phyloP scores from a whole-genome alignment of 2,329 filamentous ascomycete species.

The Mycosphaerella arachidis region DNA sequence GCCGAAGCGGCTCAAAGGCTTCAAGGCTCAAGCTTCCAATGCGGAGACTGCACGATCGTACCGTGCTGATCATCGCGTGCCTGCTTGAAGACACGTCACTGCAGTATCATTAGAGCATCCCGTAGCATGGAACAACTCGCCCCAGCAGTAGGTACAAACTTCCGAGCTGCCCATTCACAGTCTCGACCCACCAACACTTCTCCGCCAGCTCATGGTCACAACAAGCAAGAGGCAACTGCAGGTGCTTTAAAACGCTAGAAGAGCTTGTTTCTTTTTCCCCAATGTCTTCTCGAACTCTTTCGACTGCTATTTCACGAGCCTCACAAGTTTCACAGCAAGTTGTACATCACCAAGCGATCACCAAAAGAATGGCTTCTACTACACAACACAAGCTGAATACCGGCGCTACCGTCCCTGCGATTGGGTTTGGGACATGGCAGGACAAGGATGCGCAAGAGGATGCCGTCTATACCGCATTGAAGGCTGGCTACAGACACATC shows the following conservation, averaged over 20 bases:
- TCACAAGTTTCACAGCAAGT: constrained; percentile 14
- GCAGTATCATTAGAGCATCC: background rate
- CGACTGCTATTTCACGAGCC: constrained; percentile 13
- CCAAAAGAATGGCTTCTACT: constrained; percentile 27
- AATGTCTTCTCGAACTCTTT: constrained; percentile 10
- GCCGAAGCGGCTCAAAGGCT: background rate
- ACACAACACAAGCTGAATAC: constrained; percentile 35
- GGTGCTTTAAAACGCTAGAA: background rate
- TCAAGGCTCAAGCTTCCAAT: background rate
- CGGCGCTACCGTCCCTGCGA: constrained; percentile 33
- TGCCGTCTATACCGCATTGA: constrained; percentile 44
- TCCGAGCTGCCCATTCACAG: background rate
- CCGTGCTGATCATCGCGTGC: background rate
- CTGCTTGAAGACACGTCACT: background rate
- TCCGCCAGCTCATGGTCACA: background rate
- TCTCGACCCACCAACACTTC: background rate
- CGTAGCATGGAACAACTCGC: background rate
- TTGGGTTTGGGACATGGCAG: constrained; percentile 52
- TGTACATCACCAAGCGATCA: constrained; percentile 16
- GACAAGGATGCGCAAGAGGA: constrained; percentile 47
- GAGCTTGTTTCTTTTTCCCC: background rate
- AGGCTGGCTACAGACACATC: constrained; percentile 53
- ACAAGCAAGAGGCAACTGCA: background rate
- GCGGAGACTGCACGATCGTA: background rate
- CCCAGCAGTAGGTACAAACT: background rate